Base-by-base conservation (phyloP, 257 asterid genomes). In the Solanum ahanhuiri region DNA sequence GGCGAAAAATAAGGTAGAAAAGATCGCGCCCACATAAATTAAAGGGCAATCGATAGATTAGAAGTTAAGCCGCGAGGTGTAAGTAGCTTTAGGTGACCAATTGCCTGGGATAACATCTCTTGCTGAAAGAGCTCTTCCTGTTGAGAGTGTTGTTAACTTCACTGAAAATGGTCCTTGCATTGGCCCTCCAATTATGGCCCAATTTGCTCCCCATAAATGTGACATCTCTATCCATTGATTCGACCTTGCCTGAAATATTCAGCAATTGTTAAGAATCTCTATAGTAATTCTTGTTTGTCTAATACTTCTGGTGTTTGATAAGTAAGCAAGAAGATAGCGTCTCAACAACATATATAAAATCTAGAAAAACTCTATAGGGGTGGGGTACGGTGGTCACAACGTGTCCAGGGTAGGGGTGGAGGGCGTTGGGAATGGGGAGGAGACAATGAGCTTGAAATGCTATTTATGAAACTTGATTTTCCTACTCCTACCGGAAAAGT, bases 41-140 rank as follows among this genome's bases (percentile, higher is more conserved):
- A 34, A 71, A 71, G 45, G 48, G 17, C 6, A 3, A 18, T 15
- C 23, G 7, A 54, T n/a, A 5, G 3, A 34, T 35, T 75, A 57
- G 69, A 33, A 97, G 92, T 97, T 97, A 87, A 97, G 99, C 41
- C 99, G 98, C 34, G 99, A 93, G n/a, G 97, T 96, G 91, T 97
- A 97, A 83, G 99, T 97, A 79, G 98, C 98, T 86, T 93, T 95
- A 0, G 96, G 97, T 86, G 95, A 81, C 98, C 98, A 97, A 18
- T 93, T 95, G 35, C 92, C 85, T 7, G 99, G 99, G 81, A 97
- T 91, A 20, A 97, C 98, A 28, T 94, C 98, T 83, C 98, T 89
- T 12, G 99, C 95, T 5, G 98, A 94, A 45, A 97, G 93, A 34
- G 93, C 82, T 89, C 84, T 94, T 23, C 91, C 92, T 2, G 96